Evolutionary conservation across 2,329 filamentous ascomycete genomes (phyloP), one percentile per base, ranked within the genome.

Genomic region (Didymella exigua): DNA sequence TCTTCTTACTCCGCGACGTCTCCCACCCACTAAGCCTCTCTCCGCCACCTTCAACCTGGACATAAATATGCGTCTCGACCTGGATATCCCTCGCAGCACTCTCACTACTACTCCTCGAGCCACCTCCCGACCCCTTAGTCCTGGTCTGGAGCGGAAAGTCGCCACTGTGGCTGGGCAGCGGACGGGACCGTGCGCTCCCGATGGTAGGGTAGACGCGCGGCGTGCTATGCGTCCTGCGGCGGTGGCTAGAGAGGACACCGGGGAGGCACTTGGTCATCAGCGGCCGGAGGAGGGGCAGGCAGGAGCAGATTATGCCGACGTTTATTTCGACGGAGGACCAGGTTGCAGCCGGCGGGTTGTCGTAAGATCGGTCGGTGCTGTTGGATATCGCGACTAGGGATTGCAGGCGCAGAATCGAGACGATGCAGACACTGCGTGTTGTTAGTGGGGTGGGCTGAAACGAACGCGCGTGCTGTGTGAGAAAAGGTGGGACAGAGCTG

Each of bases 271-370:
- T 65, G 0, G 63, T 59, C 19, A 72, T 44, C 2, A 72, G 60
- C 6, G 71, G 68, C 1, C 66, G 65, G 1, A 74, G 60, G 8
- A 69, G 58, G 1, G 68, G 70, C 1, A 73, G 57, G 30, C 70
- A 73, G 8, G 72, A 68, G 53, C 71, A 74, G 10, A 73, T 68
- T 27, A 74, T 72, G 14, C 66, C 65, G n/a, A 73, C 63, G 29
- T 69, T 71, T 14, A 58, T 52, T 54, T 74, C 72, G 16, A 73
- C 62, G 0, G 67, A 62, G 13, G 59, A 63, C 70, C 68, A 74
- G 1, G 65, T 68, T 13, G 70, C 71, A 4, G 70, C 68, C 4
- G 66, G 58, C 2, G 70, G 65, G 46, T 74, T 73, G 40, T 74
- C 67, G 60, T 67, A 74, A 23, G 65, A 71, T 21, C 63, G 63